These are phyloP conservation scores for Chalaropsis ovoidea DNA, from an alignment of 2,329 filamentous ascomycete genomes.

Conservation along the genomic window DNA sequence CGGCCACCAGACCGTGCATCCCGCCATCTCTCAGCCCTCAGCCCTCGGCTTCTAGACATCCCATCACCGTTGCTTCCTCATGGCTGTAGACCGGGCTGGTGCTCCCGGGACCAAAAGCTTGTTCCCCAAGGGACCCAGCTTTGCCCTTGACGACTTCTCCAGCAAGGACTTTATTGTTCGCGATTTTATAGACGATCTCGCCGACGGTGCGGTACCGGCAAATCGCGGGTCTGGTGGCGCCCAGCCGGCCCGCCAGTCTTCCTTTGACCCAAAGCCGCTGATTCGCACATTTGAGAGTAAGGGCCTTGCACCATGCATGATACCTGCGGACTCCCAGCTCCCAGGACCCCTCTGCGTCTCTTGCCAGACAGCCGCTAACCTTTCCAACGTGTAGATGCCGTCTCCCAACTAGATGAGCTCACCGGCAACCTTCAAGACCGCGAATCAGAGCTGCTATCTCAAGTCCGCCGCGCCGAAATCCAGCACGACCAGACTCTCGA, in stretches of 20 bases:
- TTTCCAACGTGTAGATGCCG: slow-evolving; percentile 40
- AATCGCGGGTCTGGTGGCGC: slow-evolving; percentile 63
- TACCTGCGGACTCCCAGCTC: slow-evolving; percentile 22
- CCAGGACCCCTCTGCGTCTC: not conserved
- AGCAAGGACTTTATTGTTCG: slow-evolving; percentile 93
- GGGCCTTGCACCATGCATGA: slow-evolving; percentile 24
- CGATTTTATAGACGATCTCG: slow-evolving; percentile 90
- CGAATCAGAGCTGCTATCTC: slow-evolving; percentile 82
- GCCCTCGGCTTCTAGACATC: not conserved
- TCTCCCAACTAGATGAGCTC: slow-evolving; percentile 58
- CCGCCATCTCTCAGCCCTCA: not conserved
- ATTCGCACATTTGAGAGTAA: slow-evolving; percentile 86
- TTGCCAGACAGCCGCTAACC: slow-evolving; percentile 28
- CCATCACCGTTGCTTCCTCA: not conserved
- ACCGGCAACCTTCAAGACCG: slow-evolving; percentile 78
- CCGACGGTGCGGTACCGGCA: slow-evolving; percentile 68
- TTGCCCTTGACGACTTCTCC: slow-evolving; percentile 80
- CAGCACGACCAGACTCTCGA: slow-evolving; percentile 89
- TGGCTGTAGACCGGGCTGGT: slow-evolving; percentile 30
- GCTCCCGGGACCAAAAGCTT: slow-evolving; percentile 50
- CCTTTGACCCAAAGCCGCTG: slow-evolving; percentile 90
- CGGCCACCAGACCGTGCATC: not conserved
- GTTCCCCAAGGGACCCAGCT: slow-evolving; percentile 69
- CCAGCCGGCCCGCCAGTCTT: slow-evolving; percentile 35
- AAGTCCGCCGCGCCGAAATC: slow-evolving; percentile 80